Conservation (phyloP, 2,329 filamentous ascomycete genomes). For the Phaeoacremonium minimum region DNA sequence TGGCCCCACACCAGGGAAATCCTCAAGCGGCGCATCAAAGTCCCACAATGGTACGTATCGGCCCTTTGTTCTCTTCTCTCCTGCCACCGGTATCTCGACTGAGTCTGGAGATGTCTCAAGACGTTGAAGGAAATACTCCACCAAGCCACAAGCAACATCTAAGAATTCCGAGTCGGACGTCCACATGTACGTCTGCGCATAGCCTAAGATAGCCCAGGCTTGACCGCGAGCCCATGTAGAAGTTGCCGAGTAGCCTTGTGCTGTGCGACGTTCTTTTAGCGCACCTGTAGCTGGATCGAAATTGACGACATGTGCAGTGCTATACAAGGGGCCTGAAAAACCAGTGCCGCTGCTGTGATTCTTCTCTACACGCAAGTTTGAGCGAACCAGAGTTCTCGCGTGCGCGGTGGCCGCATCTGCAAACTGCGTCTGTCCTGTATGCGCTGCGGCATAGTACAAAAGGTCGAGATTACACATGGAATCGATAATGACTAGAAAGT, state of each 20-base stretch:
- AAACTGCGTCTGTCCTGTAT: conserved; percentile 19
- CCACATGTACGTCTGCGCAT: conserved; percentile 42
- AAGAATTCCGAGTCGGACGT: conserved; percentile 36
- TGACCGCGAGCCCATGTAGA: conserved; percentile 47
- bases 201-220: conserved; percentile 44
- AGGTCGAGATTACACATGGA: conserved; percentile 34
- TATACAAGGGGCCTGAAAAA: conserved; percentile 20
- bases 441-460: conserved; percentile 27
- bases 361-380: conserved; percentile 32
- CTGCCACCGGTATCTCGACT: conserved; percentile 13
- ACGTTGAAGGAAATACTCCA: conserved; percentile 40
- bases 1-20: no score
- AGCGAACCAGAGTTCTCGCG: conserved; percentile 31
- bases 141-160: conserved; percentile 34
- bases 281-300: conserved; percentile 32
- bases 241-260: conserved; percentile 37
- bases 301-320: conserved; percentile 43
- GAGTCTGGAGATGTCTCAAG: conserved; percentile 22
- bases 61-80: conserved; percentile 5
- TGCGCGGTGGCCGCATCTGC: conserved; percentile 27
- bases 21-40: conserved; percentile 40
- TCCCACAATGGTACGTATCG: conserved; percentile 33
- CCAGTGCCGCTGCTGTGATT: background rate
- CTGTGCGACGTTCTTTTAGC: conserved; percentile 33
- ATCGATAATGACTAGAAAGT: conserved; percentile 38